Percentiles rank a stretch among this genome's conserved stretches.
Evolutionary conservation across 1,284 basidiomycete genomes (phyloP).

Genomic region (Cutaneotrichosporon cavernicola): DNA sequence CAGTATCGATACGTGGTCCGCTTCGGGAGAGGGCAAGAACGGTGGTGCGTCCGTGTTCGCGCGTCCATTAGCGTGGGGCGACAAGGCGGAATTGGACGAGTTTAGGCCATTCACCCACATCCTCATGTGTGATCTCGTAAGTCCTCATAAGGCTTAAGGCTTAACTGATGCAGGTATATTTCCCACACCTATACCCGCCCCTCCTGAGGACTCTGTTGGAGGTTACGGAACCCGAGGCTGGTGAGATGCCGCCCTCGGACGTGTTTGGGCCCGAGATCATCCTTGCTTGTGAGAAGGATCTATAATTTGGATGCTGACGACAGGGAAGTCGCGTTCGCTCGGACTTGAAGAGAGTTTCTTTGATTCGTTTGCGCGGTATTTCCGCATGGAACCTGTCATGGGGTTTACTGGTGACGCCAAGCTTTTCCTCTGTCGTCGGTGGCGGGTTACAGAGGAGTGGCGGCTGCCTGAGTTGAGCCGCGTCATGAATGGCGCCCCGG

Average conservation of each 20-base stretch:
- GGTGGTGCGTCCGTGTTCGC: slow-evolving; percentile 26
- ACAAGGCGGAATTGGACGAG: slow-evolving; percentile 21
- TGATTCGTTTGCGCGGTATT: slow-evolving; percentile 43
- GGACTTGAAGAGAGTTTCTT: slow-evolving; percentile 51
- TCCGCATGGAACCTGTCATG: slow-evolving; percentile 40
- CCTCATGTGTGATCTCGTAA: slow-evolving; percentile 49
- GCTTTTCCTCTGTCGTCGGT: slow-evolving; percentile 46
- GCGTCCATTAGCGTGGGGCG: slow-evolving; percentile 45
- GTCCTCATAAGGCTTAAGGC: slow-evolving; percentile 12
- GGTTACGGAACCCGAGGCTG: slow-evolving; percentile 41
- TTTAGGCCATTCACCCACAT: slow-evolving; percentile 43
- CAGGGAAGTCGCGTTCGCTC: slow-evolving; percentile 47
- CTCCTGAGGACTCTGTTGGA: slow-evolving; percentile 44
- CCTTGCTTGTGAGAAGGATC: slow-evolving; percentile 41
- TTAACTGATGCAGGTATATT: slow-evolving; percentile 42
- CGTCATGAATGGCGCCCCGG: slow-evolving; percentile 44
- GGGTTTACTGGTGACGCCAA: slow-evolving; percentile 38
- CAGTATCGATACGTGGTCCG: slow-evolving; percentile 30
- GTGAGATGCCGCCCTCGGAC: slow-evolving; percentile 16
- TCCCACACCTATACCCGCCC: slow-evolving; percentile 48
- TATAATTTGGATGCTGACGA: neutral
- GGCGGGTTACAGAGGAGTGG: slow-evolving; percentile 43
- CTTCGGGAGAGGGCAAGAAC: slow-evolving; percentile 1
- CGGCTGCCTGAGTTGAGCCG: slow-evolving; percentile 32
- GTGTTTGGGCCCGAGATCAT: slow-evolving; percentile 47